phyloP scores from a whole-genome alignment of 371 early-diverging fungal species.

The Parasitella parasitica region DNA sequence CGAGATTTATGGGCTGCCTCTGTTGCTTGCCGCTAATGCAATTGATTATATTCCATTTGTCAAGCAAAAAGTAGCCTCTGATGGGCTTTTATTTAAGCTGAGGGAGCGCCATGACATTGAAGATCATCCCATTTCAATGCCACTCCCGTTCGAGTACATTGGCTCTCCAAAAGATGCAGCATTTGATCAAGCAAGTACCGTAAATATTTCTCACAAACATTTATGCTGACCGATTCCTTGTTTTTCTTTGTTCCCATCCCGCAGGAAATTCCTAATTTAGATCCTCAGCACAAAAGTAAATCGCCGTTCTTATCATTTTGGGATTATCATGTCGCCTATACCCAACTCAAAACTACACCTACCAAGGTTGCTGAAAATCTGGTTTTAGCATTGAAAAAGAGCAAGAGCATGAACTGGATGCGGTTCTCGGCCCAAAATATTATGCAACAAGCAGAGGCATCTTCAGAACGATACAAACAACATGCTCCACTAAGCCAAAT shows the following conservation, averaged over 20 bases:
- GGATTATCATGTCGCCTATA: constrained; percentile 40
- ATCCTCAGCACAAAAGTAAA: constrained; percentile 11
- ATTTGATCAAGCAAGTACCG: background rate
- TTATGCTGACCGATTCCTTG: background rate
- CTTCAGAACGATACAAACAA: constrained; percentile 54
- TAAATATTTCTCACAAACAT: background rate
- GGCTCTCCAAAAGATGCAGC: background rate
- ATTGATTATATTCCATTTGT: constrained; percentile 27
- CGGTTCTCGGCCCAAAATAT: constrained; percentile 45
- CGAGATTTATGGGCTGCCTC: constrained; percentile 31
- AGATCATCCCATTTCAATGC: constrained; percentile 29
- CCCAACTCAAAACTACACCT: constrained; percentile 26
- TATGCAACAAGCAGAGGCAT: constrained; percentile 58
- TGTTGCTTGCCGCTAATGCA: constrained; percentile 24
- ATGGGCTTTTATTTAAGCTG: constrained; percentile 20
- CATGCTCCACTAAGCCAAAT: constrained; percentile 55
- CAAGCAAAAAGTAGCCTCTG: constrained; percentile 30
- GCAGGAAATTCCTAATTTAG: background rate
- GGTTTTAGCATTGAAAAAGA: constrained; percentile 13
- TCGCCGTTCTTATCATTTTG: constrained; percentile 36
- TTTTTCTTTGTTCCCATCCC: too few species aligned
- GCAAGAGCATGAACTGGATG: constrained; percentile 31
- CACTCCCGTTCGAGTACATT: constrained; percentile 24
- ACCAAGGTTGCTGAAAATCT: constrained; percentile 28
- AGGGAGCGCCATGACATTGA: constrained; percentile 20